These are phyloP conservation scores for Colletotrichum truncatum DNA, from an alignment of 2,329 filamentous ascomycete species.

Conservation along the genomic window DNA sequence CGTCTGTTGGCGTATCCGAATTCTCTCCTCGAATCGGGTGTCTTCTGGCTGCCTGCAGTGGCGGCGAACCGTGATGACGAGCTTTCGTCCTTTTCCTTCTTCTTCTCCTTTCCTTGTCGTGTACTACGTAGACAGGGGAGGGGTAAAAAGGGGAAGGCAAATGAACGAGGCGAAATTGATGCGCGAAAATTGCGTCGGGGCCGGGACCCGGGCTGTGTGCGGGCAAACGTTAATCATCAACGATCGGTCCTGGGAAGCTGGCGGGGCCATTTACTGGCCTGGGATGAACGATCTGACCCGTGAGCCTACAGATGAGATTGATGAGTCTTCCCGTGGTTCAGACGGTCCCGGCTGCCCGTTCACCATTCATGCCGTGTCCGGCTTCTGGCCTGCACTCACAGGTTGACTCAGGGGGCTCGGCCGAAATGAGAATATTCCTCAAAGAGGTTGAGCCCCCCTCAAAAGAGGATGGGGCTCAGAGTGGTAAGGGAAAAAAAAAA, in stretches of 20 bases:
- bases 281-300: neutral
- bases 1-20: neutral
- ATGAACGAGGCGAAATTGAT: constrained; percentile 12
- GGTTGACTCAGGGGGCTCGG: neutral
- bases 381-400: neutral
- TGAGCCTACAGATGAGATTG: neutral
- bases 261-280: neutral
- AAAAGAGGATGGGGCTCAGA: too few species aligned
- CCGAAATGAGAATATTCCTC: neutral
- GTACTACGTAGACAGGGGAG: too few species aligned
- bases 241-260: neutral
- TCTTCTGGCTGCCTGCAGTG: neutral
- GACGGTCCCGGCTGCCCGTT: neutral
- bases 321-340: neutral
- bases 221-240: neutral
- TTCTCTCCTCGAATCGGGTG: neutral
- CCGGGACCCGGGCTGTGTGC: neutral
- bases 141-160: neutral
- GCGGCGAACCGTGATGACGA: neutral
- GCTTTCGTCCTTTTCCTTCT: too few species aligned
- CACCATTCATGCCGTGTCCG: neutral
- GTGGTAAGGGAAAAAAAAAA: neutral
- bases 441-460: too few species aligned
- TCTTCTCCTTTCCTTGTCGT: too few species aligned
- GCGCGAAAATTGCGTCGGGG: neutral